phyloP scores from a whole-genome alignment of 1,284 basidiomycete species.

The Moesziomyces globuligerus region DNA sequence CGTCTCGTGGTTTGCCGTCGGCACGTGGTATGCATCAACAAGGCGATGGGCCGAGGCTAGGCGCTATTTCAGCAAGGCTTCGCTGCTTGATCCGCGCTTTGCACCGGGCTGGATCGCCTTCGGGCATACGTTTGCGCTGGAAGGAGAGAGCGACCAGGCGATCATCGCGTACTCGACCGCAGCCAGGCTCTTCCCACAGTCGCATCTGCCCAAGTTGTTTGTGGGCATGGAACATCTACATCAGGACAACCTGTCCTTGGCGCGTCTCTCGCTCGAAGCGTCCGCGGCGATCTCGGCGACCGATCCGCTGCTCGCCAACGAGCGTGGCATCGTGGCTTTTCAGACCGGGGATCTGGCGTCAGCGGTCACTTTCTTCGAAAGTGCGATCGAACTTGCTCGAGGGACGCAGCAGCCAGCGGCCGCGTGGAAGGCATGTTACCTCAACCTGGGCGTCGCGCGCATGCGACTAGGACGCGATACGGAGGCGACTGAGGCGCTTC shows the following conservation, averaged over 20 bases:
- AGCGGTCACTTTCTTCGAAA: slow-evolving; percentile 71
- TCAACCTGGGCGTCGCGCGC: slow-evolving; percentile 68
- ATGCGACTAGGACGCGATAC: slow-evolving; percentile 31
- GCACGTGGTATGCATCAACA: slow-evolving; percentile 91
- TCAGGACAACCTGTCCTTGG: slow-evolving; percentile 82
- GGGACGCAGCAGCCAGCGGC: slow-evolving; percentile 84
- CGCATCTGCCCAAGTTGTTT: slow-evolving; percentile 91
- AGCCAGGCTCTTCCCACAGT: slow-evolving; percentile 89
- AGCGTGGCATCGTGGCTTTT: slow-evolving; percentile 90
- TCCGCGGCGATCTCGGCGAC: slow-evolving; percentile 81
- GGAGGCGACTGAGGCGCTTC: slow-evolving; percentile 41
- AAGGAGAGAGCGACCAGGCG: slow-evolving; percentile 95
- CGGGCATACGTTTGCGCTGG: slow-evolving; percentile 93
- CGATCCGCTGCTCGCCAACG: slow-evolving; percentile 90
- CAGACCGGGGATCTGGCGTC: slow-evolving; percentile 79
- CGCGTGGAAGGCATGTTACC: slow-evolving; percentile 85
- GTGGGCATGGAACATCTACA: slow-evolving; percentile 98
- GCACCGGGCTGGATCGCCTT: slow-evolving; percentile 97
- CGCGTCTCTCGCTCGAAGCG: slow-evolving; percentile 86
- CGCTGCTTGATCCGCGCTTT: slow-evolving; percentile 94
- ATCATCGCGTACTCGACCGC: slow-evolving; percentile 98
- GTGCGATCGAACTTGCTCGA: slow-evolving; percentile 71
- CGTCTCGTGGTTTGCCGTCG: slow-evolving; percentile 97
- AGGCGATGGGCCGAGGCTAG: slow-evolving; percentile 73
- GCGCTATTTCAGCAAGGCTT: slow-evolving; percentile 77